phyloP scores from a whole-genome alignment of 306 rosid species.

The Trichosanthes cucumerina region DNA sequence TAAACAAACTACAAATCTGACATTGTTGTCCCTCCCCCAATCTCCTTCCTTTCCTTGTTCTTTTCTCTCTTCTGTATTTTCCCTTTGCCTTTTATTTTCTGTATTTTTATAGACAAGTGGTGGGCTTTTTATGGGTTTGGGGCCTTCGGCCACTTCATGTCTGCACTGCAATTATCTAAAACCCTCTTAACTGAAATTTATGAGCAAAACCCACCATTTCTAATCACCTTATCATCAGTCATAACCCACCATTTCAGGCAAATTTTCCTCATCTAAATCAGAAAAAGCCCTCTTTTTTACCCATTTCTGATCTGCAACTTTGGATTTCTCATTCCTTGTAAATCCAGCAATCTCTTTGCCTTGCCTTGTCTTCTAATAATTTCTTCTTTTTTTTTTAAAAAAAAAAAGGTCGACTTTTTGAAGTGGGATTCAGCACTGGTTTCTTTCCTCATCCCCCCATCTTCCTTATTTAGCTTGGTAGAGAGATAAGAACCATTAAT shows the following conservation, averaged over 20 bases:
- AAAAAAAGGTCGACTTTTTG: neutral
- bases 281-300: neutral
- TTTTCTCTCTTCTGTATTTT: neutral
- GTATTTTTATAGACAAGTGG: conserved; percentile 29
- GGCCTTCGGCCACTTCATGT: conserved; percentile 30
- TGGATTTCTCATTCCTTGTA: neutral
- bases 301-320: neutral
- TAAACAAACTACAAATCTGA: conserved; percentile 61
- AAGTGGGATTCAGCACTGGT: conserved; percentile 4
- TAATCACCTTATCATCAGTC: conserved; percentile 21
- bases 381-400: neutral
- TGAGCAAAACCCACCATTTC: conserved; percentile 13
- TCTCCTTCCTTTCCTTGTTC: neutral
- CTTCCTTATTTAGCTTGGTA: neutral
- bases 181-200: conserved; percentile 14
- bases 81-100: conserved; percentile 23
- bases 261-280: conserved; percentile 9
- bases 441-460: neutral
- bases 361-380: neutral
- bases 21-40: conserved; percentile 30
- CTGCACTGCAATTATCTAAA: conserved; percentile 50
- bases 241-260: conserved; percentile 33
- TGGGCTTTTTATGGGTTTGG: conserved; percentile 12
- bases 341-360: conserved; percentile 6
- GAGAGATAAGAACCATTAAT: conserved; percentile 1